These are phyloP conservation scores for Schizophyllum amplum DNA, from an alignment of 1,284 basidiomycete genomes.

Conservation along the genomic window DNA sequence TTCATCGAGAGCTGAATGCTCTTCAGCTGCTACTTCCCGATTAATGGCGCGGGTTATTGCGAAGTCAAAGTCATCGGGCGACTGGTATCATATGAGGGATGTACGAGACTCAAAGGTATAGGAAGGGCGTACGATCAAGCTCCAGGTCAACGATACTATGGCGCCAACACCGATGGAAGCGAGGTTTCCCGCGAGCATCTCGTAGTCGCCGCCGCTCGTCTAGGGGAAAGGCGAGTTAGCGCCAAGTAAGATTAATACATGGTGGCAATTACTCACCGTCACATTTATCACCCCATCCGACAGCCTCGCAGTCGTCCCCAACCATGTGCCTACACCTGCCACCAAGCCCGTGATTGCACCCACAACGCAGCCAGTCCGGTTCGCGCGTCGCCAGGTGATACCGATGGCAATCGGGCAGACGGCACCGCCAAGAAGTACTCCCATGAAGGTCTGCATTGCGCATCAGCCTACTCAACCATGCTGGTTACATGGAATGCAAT, in stretches of 20 bases:
- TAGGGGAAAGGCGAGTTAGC: slow-evolving; percentile 11
- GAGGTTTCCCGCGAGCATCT: slow-evolving; percentile 84
- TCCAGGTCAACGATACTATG: slow-evolving; percentile 62
- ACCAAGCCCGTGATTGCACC: slow-evolving; percentile 69
- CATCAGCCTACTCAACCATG: neutral
- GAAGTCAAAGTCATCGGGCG: slow-evolving; percentile 79
- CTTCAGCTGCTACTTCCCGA: slow-evolving; percentile 19
- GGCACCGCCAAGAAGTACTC: slow-evolving; percentile 75
- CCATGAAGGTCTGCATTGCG: slow-evolving; percentile 64
- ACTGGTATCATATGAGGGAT: slow-evolving; percentile 21
- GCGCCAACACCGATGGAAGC: slow-evolving; percentile 79
- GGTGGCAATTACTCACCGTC: slow-evolving; percentile 31
- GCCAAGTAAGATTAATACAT: slow-evolving; percentile 2
- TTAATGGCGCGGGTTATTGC: slow-evolving; percentile 73
- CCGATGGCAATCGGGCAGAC: slow-evolving; percentile 83
- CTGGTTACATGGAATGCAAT: neutral
- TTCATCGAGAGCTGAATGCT: slow-evolving; percentile 19
- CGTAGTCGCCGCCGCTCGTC: slow-evolving; percentile 60
- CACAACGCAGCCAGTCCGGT: slow-evolving; percentile 69
- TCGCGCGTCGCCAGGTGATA: slow-evolving; percentile 79
- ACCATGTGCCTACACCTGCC: slow-evolving; percentile 72
- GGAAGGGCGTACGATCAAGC: slow-evolving; percentile 42
- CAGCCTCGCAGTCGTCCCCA: slow-evolving; percentile 70
- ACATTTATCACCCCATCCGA: slow-evolving; percentile 73
- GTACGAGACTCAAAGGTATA: no score